A percentile compares a stretch with the other conserved stretches of the same genome.
Evolutionary conservation across 768 basidiomycete species (phyloP).

Genomic region (Auriscalpium orientale): DNA sequence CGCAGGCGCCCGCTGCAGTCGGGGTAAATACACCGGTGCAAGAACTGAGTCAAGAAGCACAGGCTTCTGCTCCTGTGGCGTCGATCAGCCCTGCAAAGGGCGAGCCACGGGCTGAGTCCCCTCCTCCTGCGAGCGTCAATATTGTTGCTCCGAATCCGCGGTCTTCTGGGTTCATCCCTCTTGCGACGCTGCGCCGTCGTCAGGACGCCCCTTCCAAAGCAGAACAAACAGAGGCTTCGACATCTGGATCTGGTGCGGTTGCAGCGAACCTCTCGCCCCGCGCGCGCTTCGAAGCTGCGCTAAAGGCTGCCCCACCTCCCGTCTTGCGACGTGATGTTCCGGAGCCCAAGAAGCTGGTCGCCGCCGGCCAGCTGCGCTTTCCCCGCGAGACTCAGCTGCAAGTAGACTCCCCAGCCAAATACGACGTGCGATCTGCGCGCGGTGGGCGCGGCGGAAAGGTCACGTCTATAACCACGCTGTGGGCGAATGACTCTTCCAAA

Average conservation of each 20-base stretch:
- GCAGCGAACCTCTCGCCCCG: not conserved
- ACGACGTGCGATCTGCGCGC: conserved; percentile 69
- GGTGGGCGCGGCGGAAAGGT: conserved; percentile 74
- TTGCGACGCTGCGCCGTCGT: conserved; percentile 40
- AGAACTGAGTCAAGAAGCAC: not conserved
- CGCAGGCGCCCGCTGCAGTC: not conserved
- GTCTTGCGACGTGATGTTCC: not conserved
- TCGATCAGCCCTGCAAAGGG: not conserved
- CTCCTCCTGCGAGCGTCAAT: too few relatives aligned
- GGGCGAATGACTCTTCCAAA: conserved; percentile 37
- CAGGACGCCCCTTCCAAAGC: not conserved
- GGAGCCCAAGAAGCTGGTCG: not conserved
- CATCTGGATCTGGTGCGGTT: not conserved
- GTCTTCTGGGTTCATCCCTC: conserved; percentile 69
- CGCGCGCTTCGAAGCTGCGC: conserved; percentile 1
- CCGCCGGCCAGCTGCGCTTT: not conserved
- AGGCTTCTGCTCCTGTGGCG: not conserved
- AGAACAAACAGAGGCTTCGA: not conserved
- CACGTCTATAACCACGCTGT: conserved; percentile 63
- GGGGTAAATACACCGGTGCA: not conserved
- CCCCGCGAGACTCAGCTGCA: conserved; percentile 19
- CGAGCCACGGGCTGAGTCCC: conserved; percentile 19
- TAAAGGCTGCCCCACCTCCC: not conserved
- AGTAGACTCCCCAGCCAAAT: conserved; percentile 49
- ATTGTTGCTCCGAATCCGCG: conserved; percentile 53